These are phyloP conservation scores for Thielaviopsis cerberus DNA, from an alignment of 2,329 filamentous ascomycete genomes.

Conservation along the genomic window DNA sequence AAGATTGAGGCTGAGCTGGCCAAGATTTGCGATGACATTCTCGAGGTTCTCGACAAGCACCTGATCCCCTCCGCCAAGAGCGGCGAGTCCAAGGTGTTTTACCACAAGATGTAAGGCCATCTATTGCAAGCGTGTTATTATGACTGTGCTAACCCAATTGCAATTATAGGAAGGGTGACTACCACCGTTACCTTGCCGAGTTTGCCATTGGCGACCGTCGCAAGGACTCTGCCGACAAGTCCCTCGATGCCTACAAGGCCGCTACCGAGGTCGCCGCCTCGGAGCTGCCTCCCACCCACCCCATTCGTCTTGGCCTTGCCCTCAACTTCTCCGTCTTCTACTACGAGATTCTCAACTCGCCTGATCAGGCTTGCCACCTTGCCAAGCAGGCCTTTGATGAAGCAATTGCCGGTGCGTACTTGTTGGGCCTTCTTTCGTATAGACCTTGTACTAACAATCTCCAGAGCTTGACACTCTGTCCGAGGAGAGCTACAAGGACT, in stretches of 20 bases:
- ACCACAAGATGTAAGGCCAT: conserved; percentile 83
- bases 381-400: conserved; percentile 99
- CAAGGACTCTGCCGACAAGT: conserved; percentile 84
- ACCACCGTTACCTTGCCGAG: conserved; percentile 96
- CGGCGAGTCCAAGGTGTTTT: conserved; percentile 98
- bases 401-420: conserved; percentile 57
- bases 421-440: background rate
- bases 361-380: conserved; percentile 93
- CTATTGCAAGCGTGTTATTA: background rate
- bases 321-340: conserved; percentile 99
- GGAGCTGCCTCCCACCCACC: conserved; percentile 91
- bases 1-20: conserved; percentile 95
- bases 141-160: conserved; percentile 5
- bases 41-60: conserved; percentile 83
- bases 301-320: conserved; percentile 90
- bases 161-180: conserved; percentile 78
- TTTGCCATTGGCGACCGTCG: conserved; percentile 88
- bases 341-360: conserved; percentile 98
- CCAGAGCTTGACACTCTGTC: conserved; percentile 86
- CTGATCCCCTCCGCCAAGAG: conserved; percentile 85
- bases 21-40: conserved; percentile 95
- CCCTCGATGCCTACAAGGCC: conserved; percentile 90
- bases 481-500: conserved; percentile 99
- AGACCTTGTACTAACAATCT: conserved; percentile 14
- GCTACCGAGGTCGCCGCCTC: conserved; percentile 96